Evolutionary conservation across 208 protist species (phyloP), one percentile per base, ranked within the genome.

Genomic region (Trypanosoma mega): DNA sequence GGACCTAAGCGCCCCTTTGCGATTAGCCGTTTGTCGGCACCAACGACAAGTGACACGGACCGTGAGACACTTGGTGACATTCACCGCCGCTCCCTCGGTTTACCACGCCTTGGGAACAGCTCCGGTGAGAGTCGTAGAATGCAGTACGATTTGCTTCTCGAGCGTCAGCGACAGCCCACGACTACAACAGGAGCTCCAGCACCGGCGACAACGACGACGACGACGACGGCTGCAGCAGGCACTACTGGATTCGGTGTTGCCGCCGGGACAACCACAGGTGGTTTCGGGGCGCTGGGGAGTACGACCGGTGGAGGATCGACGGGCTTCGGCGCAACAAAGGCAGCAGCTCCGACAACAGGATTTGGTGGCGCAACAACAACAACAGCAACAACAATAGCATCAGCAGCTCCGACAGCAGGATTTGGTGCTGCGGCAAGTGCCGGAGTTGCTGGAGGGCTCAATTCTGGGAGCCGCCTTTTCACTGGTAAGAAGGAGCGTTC

Each of bases 81-180:
- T 46, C 65, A 72, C 45, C 62, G 65, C 29, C 65, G 65, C n/a
- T 72, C 56, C 37, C 31, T 63, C 24, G 54, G 55, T 41, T 29
- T 63, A 16, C 46, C 62, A n/a, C 65, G 49, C 31, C 54, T 63
- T 9, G 50, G 39, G 18, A 50, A 47, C 23, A n/a, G 59, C 24
- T 34, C 39, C 2, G 57, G 34, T 29, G 65, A 37, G 18, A 65
- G 68, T 27, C 67, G 49, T 14, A 68, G 44, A 34, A 70, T 68
- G 50, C 68, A 66, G 48, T 64, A 65, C 27, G 68, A 72, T 55
- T 61, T 68, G 53, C 52, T 67, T 23, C 72, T 72, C 26, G 62
- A 69, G 37, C 53, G 61, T 43, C 53, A 64, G 21, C 46, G 29
- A 31, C 61, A 63, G 37, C 16, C 12, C 7, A 21, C 46, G 14